A percentile compares a stretch with the other conserved stretches of the same genome.
These are phyloP conservation scores for Lipomyces starkeyi DNA, from an alignment of 805 yeast species.

Conservation along the genomic window DNA sequence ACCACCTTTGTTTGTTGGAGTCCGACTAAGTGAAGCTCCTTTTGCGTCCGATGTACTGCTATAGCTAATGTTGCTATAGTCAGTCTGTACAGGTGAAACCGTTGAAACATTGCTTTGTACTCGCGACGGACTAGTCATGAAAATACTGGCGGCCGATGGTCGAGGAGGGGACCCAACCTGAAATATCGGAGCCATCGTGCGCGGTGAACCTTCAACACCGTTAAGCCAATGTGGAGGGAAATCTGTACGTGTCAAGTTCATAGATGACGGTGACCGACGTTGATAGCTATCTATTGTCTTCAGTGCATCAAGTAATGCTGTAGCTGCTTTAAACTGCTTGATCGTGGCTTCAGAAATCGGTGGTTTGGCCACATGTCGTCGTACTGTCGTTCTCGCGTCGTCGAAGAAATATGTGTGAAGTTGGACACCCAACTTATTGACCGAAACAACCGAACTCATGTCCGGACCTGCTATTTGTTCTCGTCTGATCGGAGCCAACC, in stretches of 20 bases:
- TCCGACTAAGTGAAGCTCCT: background rate
- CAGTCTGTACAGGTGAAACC: constrained; percentile 18
- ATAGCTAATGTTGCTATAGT: constrained; percentile 10
- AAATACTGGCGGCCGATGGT: constrained; percentile 22
- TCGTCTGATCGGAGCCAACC: constrained; percentile 1
- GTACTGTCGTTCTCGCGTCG: constrained; percentile 31
- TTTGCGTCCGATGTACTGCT: constrained; percentile 3
- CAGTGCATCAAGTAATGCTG: constrained; percentile 31
- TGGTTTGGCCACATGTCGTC: constrained; percentile 16
- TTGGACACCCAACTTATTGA: constrained; percentile 32
- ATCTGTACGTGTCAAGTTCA: constrained; percentile 15
- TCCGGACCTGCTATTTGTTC: constrained; percentile 12
- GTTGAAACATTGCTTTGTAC: constrained; percentile 14
- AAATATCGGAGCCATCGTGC: constrained; percentile 35
- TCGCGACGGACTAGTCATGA: constrained; percentile 28
- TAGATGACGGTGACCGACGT: constrained; percentile 15
- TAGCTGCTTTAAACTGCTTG: constrained; percentile 20
- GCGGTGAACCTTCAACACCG: constrained; percentile 35
- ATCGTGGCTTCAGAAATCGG: constrained; percentile 25
- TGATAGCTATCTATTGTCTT: constrained; percentile 30
- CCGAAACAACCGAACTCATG: constrained; percentile 18
- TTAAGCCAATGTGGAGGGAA: constrained; percentile 37
- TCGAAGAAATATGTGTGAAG: constrained; percentile 37
- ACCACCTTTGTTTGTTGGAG: background rate
- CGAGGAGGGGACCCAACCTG: constrained; percentile 23